Evolutionary conservation across 2,329 filamentous ascomycete genomes (phyloP).

Genomic region (Alternaria longipes): DNA sequence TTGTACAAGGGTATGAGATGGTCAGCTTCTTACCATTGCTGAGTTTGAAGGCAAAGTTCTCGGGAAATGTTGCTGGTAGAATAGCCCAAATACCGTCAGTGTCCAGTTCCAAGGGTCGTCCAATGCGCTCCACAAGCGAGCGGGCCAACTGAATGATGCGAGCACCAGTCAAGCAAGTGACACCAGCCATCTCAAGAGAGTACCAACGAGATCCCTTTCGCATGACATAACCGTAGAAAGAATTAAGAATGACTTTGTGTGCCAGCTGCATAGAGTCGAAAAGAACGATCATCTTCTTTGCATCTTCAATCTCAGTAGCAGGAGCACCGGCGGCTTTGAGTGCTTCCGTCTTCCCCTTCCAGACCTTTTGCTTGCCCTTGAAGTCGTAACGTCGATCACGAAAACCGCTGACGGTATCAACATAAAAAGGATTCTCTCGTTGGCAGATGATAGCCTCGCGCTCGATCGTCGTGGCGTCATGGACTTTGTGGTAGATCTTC

Average conservation of each 20-base stretch:
- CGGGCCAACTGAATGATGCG: constrained; percentile 97
- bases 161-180: constrained; percentile 95
- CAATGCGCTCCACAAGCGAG: constrained; percentile 90
- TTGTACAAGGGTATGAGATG: constrained; percentile 98
- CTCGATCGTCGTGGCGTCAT: constrained; percentile 90
- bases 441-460: constrained; percentile 98
- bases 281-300: constrained; percentile 98
- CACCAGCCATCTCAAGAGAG: constrained; percentile 98
- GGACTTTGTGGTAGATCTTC: constrained; percentile 99
- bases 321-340: constrained; percentile 84
- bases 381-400: constrained; percentile 98
- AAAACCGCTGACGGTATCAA: constrained; percentile 94
- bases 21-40: constrained; percentile 95
- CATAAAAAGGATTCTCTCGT: constrained; percentile 97
- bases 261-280: constrained; percentile 96
- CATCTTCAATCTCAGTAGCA: constrained; percentile 81
- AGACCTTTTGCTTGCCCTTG: constrained; percentile 97
- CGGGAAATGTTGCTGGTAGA: constrained; percentile 92
- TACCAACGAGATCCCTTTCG: constrained; percentile 99
- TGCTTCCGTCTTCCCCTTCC: constrained; percentile 94
- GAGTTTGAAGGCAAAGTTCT: constrained; percentile 93
- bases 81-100: constrained; percentile 99
- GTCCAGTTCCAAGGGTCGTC: constrained; percentile 90
- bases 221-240: constrained; percentile 99
- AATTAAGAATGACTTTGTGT: constrained; percentile 99